Evolutionary conservation across 768 basidiomycete species (phyloP).

Genomic region (Naganishia randhawae): DNA sequence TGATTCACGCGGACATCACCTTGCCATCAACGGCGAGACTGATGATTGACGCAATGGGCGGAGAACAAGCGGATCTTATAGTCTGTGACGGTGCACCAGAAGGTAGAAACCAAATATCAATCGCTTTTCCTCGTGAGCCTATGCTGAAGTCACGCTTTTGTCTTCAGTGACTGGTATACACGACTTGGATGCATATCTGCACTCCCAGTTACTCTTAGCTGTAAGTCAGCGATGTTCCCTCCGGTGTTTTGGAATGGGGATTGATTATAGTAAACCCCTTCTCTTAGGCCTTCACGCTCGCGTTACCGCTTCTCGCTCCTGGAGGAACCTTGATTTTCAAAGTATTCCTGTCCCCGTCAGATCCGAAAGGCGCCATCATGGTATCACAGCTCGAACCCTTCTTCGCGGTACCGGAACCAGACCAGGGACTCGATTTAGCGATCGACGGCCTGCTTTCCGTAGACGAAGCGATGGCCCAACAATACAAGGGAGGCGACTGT

Average conservation of each 20-base stretch:
- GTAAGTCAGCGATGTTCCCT: conserved; percentile 35
- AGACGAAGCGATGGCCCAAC: conserved; percentile 18
- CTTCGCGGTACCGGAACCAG: conserved; percentile 43
- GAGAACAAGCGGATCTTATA: conserved; percentile 52
- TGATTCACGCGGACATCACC: conserved; percentile 54
- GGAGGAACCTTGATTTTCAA: conserved; percentile 54
- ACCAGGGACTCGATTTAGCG: conserved; percentile 19
- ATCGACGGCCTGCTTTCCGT: not conserved
- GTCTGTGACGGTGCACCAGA: conserved; percentile 57
- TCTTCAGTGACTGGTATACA: conserved; percentile 54
- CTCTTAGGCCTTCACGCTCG: conserved; percentile 52
- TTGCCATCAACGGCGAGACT: conserved; percentile 50
- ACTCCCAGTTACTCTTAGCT: conserved; percentile 53
- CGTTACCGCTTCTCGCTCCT: conserved; percentile 52
- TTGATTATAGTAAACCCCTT: not conserved
- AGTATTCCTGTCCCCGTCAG: conserved; percentile 52
- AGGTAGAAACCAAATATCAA: conserved; percentile 38
- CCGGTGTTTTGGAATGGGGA: not conserved
- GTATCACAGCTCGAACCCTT: conserved; percentile 52
- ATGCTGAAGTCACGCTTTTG: not conserved
- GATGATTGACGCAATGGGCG: conserved; percentile 52
- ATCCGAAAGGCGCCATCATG: conserved; percentile 48
- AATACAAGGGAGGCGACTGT: conserved; percentile 8
- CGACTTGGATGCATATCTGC: conserved; percentile 55
- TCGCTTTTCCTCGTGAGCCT: not conserved